These are phyloP conservation scores for Inga laurina DNA, from an alignment of 306 rosid species.

Conservation along the genomic window DNA sequence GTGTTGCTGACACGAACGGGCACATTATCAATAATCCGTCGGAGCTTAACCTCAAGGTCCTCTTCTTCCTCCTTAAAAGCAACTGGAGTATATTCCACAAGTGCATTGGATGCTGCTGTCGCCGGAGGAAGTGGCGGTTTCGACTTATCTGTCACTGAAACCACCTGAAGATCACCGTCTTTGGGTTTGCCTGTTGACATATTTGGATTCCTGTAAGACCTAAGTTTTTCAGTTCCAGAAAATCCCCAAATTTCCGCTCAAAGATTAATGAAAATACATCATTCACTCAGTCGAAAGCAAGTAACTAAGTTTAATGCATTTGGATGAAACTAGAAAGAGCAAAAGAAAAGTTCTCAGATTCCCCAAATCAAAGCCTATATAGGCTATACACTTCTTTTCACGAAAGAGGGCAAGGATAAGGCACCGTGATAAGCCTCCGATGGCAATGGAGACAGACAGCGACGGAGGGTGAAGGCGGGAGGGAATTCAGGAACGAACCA, in stretches of 20 bases:
- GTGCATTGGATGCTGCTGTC: slow-evolving; percentile 53
- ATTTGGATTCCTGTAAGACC: slow-evolving; percentile 45
- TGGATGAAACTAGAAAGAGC: background rate
- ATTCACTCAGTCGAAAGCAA: background rate
- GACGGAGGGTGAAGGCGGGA: background rate
- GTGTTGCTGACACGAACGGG: slow-evolving; percentile 98
- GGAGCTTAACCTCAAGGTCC: slow-evolving; percentile 90
- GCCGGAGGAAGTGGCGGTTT: slow-evolving; percentile 53
- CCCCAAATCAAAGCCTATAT: no score
- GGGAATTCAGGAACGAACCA: background rate
- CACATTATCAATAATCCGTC: slow-evolving; percentile 85
- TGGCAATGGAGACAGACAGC: background rate
- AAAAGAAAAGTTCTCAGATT: background rate
- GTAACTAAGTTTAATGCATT: background rate
- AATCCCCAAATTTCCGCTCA: background rate
- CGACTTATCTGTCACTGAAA: slow-evolving; percentile 47
- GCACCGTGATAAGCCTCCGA: no score
- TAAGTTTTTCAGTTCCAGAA: slow-evolving; percentile 28
- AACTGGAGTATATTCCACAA: slow-evolving; percentile 73
- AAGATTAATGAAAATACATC: background rate
- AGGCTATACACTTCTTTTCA: background rate
- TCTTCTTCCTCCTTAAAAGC: slow-evolving; percentile 86
- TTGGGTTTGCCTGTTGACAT: slow-evolving; percentile 68
- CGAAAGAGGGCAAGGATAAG: background rate
- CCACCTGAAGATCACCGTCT: slow-evolving; percentile 59